Evolutionary conservation across 179 eudicot species (phyloP).

Genomic region (Spergularia azorica): DNA sequence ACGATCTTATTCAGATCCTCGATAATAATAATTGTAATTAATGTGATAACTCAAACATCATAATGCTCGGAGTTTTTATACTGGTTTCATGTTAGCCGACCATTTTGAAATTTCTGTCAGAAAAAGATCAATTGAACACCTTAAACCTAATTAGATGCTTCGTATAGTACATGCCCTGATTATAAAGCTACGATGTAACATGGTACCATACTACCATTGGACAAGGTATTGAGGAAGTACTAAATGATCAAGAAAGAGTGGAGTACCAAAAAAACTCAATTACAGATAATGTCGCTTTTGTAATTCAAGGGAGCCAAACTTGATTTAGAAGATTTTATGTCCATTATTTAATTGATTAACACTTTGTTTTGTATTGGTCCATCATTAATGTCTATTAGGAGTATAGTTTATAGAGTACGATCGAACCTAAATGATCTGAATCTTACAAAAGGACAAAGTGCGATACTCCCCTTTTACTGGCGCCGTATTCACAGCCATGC

Average conservation of each 20-base stretch:
- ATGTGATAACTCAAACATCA: too few species aligned
- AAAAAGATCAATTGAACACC: too few species aligned
- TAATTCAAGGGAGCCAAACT: constrained; percentile 27
- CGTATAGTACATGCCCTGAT: too few species aligned
- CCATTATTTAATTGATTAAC: constrained; percentile 4
- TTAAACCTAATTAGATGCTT: too few species aligned
- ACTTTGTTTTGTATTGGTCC: neutral
- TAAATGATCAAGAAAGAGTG: neutral
- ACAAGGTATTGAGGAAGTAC: too few species aligned
- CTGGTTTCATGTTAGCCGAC: too few species aligned
- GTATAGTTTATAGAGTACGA: neutral
- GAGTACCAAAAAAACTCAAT: constrained; percentile 5
- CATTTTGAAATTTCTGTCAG: too few species aligned
- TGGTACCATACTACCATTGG: too few species aligned
- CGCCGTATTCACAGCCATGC: constrained; percentile 24
- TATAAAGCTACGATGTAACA: too few species aligned
- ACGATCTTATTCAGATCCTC: too few species aligned
- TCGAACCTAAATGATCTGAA: constrained; percentile 16
- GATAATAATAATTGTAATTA: too few species aligned
- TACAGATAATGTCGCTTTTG: constrained; percentile 29
- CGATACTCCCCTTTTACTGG: constrained; percentile 15
- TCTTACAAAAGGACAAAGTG: constrained; percentile 27
- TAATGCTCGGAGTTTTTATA: too few species aligned
- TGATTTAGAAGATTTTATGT: constrained; percentile 32
- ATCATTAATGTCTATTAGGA: constrained; percentile 4